phyloP scores from a whole-genome alignment of 2,329 filamentous ascomycete genomes.

The Scedosporium apiospermum region DNA sequence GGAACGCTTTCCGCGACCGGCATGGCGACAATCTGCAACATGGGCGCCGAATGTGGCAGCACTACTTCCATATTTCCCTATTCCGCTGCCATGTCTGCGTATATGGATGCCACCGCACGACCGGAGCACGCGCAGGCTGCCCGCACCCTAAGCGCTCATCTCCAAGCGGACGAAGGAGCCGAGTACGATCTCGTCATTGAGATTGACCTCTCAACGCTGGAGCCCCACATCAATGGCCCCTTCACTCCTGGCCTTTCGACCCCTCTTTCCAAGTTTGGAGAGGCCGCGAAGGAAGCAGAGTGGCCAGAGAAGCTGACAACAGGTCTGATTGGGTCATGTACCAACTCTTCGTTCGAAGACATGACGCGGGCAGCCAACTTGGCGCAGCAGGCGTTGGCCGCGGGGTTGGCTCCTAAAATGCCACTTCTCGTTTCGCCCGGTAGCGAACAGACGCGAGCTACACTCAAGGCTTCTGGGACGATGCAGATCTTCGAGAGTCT shows the following conservation, averaged over 20 bases:
- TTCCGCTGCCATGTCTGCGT: slow-evolving; percentile 97
- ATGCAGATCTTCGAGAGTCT: slow-evolving; percentile 94
- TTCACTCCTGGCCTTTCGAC: slow-evolving; percentile 98
- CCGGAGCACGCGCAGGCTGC: slow-evolving; percentile 84
- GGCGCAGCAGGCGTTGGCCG: slow-evolving; percentile 78
- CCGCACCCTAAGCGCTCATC: slow-evolving; percentile 71
- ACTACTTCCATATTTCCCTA: slow-evolving; percentile 96
- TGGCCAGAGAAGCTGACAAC: slow-evolving; percentile 98
- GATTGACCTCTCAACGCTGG: slow-evolving; percentile 88
- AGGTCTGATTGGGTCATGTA: slow-evolving; percentile 95
- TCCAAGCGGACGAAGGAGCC: slow-evolving; percentile 78
- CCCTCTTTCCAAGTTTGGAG: slow-evolving; percentile 94
- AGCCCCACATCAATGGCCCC: slow-evolving; percentile 97
- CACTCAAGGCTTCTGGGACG: slow-evolving; percentile 82
- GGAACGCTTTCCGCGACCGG: slow-evolving; percentile 62
- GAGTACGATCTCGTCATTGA: slow-evolving; percentile 96
- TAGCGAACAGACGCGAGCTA: slow-evolving; percentile 93
- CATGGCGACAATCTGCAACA: slow-evolving; percentile 69
- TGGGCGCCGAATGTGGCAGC: slow-evolving; percentile 62
- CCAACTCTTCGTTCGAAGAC: slow-evolving; percentile 78
- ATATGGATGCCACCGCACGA: slow-evolving; percentile 85
- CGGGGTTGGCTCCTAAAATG: slow-evolving; percentile 89
- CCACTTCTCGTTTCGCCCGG: slow-evolving; percentile 93
- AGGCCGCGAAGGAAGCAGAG: slow-evolving; percentile 85
- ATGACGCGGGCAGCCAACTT: slow-evolving; percentile 92